Base-by-base conservation (phyloP, 2,329 filamentous ascomycete species). In the Fusarium neocosmosporiellum region DNA sequence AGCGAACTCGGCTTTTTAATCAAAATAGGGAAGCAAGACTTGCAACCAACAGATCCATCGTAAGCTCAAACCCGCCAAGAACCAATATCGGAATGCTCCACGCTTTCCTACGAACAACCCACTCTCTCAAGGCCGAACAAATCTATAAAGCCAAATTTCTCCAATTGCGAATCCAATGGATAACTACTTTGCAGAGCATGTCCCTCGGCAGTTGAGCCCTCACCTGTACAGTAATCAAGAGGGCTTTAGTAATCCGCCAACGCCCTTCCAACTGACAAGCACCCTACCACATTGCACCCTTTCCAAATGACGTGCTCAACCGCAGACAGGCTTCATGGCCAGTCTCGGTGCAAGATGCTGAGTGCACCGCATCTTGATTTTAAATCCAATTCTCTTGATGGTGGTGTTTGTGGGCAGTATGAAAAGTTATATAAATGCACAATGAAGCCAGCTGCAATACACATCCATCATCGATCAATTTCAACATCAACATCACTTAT, bases 281-380 rank as follows among this genome's bases (percentile, higher is more conserved):
- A 74, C 63, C 73, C 75, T 75, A 70, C 76, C 55, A 65, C 57
- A 57, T 60, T 65, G 53, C 66, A 67, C 57, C 39, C 7, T 59
- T 62, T 41, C 20, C 16, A 48, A 31, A 78, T 78, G 70, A 70
- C 75, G 76, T 78, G 77, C 77, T 78, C 72, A 69, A 39, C 31
- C 31, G 43, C 54, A 43, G 65, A 68, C 58, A 31, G 18, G 63
- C 66, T 73, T 73, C 66, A 75, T 61, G 46, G 48, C 69, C 70
- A 58, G 58, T 59, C 70, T 53, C 46, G 61, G 69, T 58, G 59
- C 43, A 34, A 59, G 60, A 69, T 69, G 65, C 57, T 68, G 66
- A 65, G 71, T 54, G 41, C 24, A 58, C 41, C 57, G 46, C 62
- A 37, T 54, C 61, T 59, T 79, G 77, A 77, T 79, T 79, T 79